A percentile compares a stretch with the other conserved stretches of the same genome.
Evolutionary conservation across 257 asterid species (phyloP).

Genomic region (Nicotiana attenuata): DNA sequence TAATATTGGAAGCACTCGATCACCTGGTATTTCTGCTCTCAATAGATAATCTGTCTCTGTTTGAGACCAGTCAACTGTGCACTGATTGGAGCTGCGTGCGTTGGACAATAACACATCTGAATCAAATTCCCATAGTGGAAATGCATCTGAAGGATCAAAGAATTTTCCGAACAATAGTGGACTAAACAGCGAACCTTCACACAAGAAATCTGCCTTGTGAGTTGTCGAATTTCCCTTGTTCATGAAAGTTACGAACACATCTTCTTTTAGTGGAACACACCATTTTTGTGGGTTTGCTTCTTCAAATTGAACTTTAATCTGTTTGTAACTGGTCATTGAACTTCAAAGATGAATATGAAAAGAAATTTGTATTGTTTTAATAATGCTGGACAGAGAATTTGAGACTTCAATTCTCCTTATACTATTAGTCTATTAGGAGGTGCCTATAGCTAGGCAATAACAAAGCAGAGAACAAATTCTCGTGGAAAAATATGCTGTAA

Average conservation of each 20-base stretch:
- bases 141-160: slow-evolving; percentile 93
- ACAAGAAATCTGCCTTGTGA: slow-evolving; percentile 26
- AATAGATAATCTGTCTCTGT: slow-evolving; percentile 47
- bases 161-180: slow-evolving; percentile 75
- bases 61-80: slow-evolving; percentile 58
- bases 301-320: slow-evolving; percentile 44
- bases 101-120: slow-evolving; percentile 39
- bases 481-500: slow-evolving; percentile 20
- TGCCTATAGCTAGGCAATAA: slow-evolving; percentile 9
- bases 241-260: slow-evolving; percentile 33
- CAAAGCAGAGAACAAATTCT: slow-evolving; percentile 44
- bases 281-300: slow-evolving; percentile 57
- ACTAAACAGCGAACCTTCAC: slow-evolving; percentile 56
- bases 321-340: slow-evolving; percentile 37
- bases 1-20: slow-evolving; percentile 9
- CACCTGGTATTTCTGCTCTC: slow-evolving; percentile 63
- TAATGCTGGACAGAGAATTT: slow-evolving; percentile 6
- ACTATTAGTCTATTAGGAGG: background rate
- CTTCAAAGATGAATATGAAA: background rate
- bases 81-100: slow-evolving; percentile 19
- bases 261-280: slow-evolving; percentile 66
- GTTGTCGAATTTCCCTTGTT: slow-evolving; percentile 35
- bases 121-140: slow-evolving; percentile 85
- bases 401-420: slow-evolving; percentile 9
- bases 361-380: background rate